A percentile compares a stretch with the other conserved stretches of the same genome.
These are phyloP conservation scores for Pseudozyma thailandica DNA, from an alignment of 1,284 basidiomycete genomes.

Conservation along the genomic window DNA sequence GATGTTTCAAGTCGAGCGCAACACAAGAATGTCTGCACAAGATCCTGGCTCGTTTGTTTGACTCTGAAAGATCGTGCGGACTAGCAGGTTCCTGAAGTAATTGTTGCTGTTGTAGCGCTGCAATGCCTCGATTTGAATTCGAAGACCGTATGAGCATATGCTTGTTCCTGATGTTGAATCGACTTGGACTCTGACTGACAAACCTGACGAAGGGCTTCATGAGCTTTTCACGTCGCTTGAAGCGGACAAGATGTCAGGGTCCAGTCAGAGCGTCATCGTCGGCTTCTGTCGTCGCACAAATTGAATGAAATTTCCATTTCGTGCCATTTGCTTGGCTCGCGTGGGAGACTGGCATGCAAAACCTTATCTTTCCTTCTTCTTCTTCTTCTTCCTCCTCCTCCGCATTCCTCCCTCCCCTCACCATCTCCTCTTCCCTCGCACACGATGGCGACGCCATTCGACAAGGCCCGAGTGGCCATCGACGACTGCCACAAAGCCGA, in stretches of 20 bases:
- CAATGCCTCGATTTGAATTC: no score
- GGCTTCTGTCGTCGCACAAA: no score
- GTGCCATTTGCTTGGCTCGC: not conserved
- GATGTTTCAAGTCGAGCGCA: not conserved
- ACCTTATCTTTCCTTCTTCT: not conserved
- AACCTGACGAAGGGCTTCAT: no score
- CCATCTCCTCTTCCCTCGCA: not conserved
- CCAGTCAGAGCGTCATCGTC: no score
- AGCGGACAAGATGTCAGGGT: no score
- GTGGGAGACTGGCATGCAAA: not conserved
- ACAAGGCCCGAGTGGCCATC: conserved; percentile 40
- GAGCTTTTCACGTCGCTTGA: no score
- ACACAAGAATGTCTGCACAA: conserved; percentile 1
- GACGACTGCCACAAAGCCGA: conserved; percentile 51
- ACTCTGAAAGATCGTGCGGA: not conserved
- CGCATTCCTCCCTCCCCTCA: not conserved
- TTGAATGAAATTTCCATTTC: no score
- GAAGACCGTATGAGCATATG: no score
- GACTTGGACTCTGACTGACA: no score
- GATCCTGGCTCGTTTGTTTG: not conserved
- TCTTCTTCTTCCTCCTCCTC: not conserved
- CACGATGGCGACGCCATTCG: conserved; percentile 30
- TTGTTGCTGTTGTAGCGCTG: no score
- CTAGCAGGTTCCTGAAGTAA: not conserved
- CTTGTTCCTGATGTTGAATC: no score